These are phyloP conservation scores for Pulicaria dysenterica DNA, from an alignment of 129 eudicot species.

Conservation along the genomic window DNA sequence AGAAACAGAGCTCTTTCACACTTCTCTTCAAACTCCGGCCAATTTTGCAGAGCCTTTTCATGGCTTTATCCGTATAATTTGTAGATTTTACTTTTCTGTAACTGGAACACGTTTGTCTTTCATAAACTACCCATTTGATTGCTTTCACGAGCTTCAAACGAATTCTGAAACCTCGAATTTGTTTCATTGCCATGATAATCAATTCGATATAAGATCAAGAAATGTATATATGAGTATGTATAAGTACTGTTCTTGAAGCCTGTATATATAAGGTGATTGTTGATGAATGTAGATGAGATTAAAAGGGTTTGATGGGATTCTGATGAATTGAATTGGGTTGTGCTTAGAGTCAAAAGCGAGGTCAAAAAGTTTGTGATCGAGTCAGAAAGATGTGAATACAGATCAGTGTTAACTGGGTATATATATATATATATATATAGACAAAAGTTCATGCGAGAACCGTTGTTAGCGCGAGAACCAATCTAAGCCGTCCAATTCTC, in stretches of 20 bases:
- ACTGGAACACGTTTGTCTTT: slow-evolving; percentile 13
- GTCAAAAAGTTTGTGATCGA: slow-evolving; percentile 38
- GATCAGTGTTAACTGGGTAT: slow-evolving; percentile 26
- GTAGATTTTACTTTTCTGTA: slow-evolving; percentile 35
- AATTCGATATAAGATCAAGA: neutral
- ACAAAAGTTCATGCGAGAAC: no score
- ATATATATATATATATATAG: no score
- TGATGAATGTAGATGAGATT: slow-evolving; percentile 22
- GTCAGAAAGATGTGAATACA: slow-evolving; percentile 40
- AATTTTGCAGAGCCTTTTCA: slow-evolving; percentile 48
- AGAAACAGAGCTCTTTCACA: slow-evolving; percentile 32
- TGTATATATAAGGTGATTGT: neutral
- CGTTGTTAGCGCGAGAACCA: no score
- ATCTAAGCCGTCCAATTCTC: no score
- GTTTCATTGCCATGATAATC: slow-evolving; percentile 30
- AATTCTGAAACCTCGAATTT: slow-evolving; percentile 59
- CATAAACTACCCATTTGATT: slow-evolving; percentile 42
- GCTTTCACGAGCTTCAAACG: slow-evolving; percentile 50
- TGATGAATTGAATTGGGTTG: slow-evolving; percentile 12
- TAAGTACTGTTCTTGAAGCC: slow-evolving; percentile 4
- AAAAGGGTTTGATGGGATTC: slow-evolving; percentile 32
- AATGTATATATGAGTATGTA: neutral
- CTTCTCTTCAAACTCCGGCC: slow-evolving; percentile 43
- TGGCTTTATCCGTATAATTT: slow-evolving; percentile 24
- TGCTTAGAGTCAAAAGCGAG: slow-evolving; percentile 22